These are phyloP conservation scores for Helianthus tuberosus DNA, from an alignment of 129 eudicot genomes.

Conservation along the genomic window DNA sequence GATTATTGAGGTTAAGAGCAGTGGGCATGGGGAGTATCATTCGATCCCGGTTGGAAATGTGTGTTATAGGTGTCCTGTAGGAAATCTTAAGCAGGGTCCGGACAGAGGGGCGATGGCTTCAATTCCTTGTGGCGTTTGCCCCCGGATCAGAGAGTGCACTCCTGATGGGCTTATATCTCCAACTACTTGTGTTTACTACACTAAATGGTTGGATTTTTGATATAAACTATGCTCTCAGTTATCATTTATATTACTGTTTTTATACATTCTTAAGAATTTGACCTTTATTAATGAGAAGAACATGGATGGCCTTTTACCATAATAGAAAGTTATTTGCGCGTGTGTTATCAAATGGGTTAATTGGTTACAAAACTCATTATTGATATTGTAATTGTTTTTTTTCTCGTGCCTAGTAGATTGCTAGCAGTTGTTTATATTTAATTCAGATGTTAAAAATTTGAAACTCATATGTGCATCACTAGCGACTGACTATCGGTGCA, in stretches of 20 bases:
- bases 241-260: background rate
- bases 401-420: too few species aligned
- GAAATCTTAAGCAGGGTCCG: slow-evolving; percentile 27
- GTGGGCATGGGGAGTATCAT: slow-evolving; percentile 59
- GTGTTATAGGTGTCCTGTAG: slow-evolving; percentile 55
- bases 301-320: too few species aligned
- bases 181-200: slow-evolving; percentile 53
- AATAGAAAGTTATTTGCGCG: too few species aligned
- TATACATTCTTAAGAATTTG: background rate
- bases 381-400: too few species aligned
- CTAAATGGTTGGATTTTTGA: slow-evolving; percentile 70
- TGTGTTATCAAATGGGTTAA: too few species aligned
- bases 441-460: too few species aligned
- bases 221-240: background rate
- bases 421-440: too few species aligned
- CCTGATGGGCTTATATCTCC: slow-evolving; percentile 41
- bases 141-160: slow-evolving; percentile 42
- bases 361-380: too few species aligned
- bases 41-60: slow-evolving; percentile 53
- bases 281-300: background rate
- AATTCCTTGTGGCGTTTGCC: slow-evolving; percentile 78
- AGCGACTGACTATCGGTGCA: too few species aligned
- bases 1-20: slow-evolving; percentile 75
- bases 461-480: too few species aligned
- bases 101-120: slow-evolving; percentile 49